Base-by-base conservation (phyloP, 148 eudicot genomes). In the Oxyria digyna region DNA sequence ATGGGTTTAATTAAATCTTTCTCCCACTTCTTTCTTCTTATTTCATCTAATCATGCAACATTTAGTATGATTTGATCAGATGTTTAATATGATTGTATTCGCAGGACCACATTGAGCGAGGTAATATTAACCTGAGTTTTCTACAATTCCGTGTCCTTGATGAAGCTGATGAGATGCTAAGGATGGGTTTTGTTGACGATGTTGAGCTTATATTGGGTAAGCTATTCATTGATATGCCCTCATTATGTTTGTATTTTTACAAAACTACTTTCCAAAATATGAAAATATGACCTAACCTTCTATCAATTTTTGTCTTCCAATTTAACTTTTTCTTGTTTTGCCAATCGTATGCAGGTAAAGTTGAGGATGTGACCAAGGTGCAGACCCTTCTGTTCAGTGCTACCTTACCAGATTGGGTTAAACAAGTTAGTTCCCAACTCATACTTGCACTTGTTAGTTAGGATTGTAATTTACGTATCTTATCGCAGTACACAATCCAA, bases 361-460 rank as follows among this genome's bases (percentile, higher is more conserved):
- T 92, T 29, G 87, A 89, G 42, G 99, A 94, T 72, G 83, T 85
- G 14, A 82, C 62, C 76, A 85, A 91, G 77, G 99, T 94, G 68
- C 99, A 94, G 74, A 94, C 99, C 7, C 87, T 94, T 72, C 86
- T 94, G n/a, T 94, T 94, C 74, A 91, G 99, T 76, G 99, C 99
- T 35, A 94, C 99, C 74, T 77, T 94, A 73, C 99, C 99, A 18
- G 14, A 0, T 42, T 94, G 99, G 97, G 97, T 94, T 46, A 82
- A 90, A 75, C 83, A 87, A 37, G 99, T 94, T 50, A 29, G 74
- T 73, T 23, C 64, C 38, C 1, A 1, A 55, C 14, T 10, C 63
- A 11, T 14, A 18, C 26, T 8, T n/a, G n/a, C n/a, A 15, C 26
- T 9, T 1, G 13, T 3, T 55, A 12, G 17, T 55, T 55, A 24